phyloP scores from a whole-genome alignment of 2,329 filamentous ascomycete species.

The Ophiostoma novo-ulmi region DNA sequence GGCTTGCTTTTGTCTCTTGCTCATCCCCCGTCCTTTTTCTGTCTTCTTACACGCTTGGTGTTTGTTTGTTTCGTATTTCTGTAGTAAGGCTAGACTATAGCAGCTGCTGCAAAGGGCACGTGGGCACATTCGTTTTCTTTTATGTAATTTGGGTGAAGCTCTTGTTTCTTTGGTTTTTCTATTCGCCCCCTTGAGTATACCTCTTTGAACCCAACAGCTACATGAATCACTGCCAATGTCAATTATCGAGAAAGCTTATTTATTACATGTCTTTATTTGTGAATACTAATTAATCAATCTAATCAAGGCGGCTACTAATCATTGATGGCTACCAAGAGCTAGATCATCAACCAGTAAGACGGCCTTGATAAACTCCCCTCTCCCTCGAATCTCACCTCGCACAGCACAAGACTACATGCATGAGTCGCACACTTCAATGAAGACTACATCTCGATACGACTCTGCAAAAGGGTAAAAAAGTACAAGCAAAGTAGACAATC shows the following conservation, averaged over 20 bases:
- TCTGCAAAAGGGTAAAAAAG: neutral
- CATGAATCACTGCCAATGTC: neutral
- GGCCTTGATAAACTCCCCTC: neutral
- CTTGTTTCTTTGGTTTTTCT: neutral
- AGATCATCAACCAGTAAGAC: neutral
- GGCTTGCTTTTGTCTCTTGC: neutral
- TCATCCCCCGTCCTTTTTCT: neutral
- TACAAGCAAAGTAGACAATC: neutral
- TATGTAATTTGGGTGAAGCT: neutral
- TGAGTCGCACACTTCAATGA: neutral
- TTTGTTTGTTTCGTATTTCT: neutral
- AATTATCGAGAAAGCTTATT: too few relatives aligned
- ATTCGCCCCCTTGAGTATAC: neutral
- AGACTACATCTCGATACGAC: neutral
- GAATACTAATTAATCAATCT: neutral
- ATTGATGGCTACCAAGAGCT: neutral
- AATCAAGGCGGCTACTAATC: neutral
- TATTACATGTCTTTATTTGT: too few relatives aligned
- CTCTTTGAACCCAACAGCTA: neutral
- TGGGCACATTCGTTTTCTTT: neutral
- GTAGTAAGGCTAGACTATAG: neutral
- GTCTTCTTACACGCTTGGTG: slow-evolving; percentile 2
- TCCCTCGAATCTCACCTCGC: neutral
- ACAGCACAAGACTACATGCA: neutral
- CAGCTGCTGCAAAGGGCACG: neutral